phyloP scores from a whole-genome alignment of 2,329 filamentous ascomycete species.

The Fusarium humuli region DNA sequence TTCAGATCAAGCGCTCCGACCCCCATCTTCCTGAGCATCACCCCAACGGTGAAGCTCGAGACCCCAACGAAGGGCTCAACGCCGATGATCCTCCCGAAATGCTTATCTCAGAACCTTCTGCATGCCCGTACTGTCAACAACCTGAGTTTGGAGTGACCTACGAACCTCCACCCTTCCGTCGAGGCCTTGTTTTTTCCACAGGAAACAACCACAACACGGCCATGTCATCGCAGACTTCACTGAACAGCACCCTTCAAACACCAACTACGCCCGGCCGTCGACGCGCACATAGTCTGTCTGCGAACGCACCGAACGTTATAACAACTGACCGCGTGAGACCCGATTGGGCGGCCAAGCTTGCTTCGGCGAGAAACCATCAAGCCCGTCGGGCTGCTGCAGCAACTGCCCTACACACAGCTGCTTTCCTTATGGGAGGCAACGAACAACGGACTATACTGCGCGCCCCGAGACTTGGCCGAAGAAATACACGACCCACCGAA shows the following conservation, averaged over 20 bases:
- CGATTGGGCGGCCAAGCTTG: constrained; percentile 92
- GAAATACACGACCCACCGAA: constrained; percentile 59
- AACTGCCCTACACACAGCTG: constrained; percentile 92
- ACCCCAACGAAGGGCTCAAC: constrained; percentile 52
- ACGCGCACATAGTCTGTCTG: constrained; percentile 75
- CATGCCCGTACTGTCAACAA: constrained; percentile 94
- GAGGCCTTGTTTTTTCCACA: constrained; percentile 77
- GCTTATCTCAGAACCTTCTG: constrained; percentile 89
- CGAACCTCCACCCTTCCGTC: constrained; percentile 85
- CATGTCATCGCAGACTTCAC: constrained; percentile 87
- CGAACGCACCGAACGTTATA: constrained; percentile 85
- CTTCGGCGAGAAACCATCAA: constrained; percentile 85
- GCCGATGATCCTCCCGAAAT: constrained; percentile 68
- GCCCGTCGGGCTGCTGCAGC: constrained; percentile 90
- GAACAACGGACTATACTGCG: constrained; percentile 62
- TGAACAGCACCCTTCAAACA: constrained; percentile 69
- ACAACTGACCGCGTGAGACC: constrained; percentile 93
- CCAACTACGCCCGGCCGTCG: constrained; percentile 55
- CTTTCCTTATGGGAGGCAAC: constrained; percentile 83
- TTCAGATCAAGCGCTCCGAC: constrained; percentile 96
- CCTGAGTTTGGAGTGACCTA: constrained; percentile 98
- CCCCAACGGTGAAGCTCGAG: constrained; percentile 57
- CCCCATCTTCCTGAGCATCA: constrained; percentile 88
- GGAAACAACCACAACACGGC: constrained; percentile 65
- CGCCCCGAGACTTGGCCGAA: constrained; percentile 67